Base-by-base conservation (phyloP, 495 filamentous ascomycete genomes). In the Penicillium atrosanguineum region DNA sequence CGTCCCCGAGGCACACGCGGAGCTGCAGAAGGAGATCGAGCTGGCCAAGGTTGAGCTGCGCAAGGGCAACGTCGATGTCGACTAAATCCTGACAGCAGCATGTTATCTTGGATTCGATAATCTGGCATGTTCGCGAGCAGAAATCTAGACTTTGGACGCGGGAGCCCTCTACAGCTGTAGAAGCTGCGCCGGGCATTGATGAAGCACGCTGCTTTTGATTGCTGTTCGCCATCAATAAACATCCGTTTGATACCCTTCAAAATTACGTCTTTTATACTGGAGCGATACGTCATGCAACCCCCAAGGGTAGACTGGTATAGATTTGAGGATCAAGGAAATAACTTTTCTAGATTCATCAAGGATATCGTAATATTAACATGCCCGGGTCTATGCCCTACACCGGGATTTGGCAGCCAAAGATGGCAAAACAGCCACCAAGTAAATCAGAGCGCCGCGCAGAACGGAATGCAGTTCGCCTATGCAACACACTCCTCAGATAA, bases 1-100 rank as follows among this genome's bases (percentile, higher is more conserved):
- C 74, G 91, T 94, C 12, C 93, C 95, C 46, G 84, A 89, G 56
- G 94, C 94, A 52, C 87, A 97, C 70, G 80, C 85, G 60, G 93
- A 96, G 73, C 74, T 98, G 57, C 89, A 96, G 78, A 84, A 78
- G 67, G 74, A 82, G 60, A 79, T 82, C 43, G 73, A 75, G 46
- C 72, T 70, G 55, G 78, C 78, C 52, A 78, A 73, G 66, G 61
- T 70, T 14, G 79, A 80, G 45, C 56, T 82, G 64, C 78, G 71
- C 57, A 61, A 60, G 54, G 70, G 64, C 48, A 79, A 79, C 49
- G 68, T 82, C 37, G 75, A 79, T 49, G 73, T 80, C 12, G 77
- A 82, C 50, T 82, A 69, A 67, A 57, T 42, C 20, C 18, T 7
- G 28, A 15, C 19, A 18, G 23, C 29, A 19, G 7, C n/a, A 20